phyloP scores from a whole-genome alignment of 345 rosid genomes.

The Pistacia atlantica region DNA sequence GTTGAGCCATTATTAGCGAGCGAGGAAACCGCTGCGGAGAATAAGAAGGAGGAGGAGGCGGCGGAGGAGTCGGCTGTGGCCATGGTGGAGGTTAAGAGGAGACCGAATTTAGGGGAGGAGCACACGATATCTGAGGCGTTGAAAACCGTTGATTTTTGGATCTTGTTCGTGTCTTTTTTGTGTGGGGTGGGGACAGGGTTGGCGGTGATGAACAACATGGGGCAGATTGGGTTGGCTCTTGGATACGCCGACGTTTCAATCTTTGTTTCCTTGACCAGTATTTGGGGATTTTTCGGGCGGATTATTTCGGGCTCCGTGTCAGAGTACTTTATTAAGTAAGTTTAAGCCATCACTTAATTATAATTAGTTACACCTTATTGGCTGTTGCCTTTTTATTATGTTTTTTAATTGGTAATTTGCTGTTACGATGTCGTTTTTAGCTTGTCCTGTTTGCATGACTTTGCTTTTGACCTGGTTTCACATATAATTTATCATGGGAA shows the following conservation, averaged over 20 bases:
- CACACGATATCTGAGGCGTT: constrained; percentile 76
- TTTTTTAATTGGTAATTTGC: too few relatives aligned
- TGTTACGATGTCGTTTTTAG: too few relatives aligned
- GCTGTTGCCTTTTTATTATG: too few relatives aligned
- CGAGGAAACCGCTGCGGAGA: constrained; percentile 16
- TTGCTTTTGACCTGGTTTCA: too few relatives aligned
- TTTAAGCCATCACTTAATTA: neutral
- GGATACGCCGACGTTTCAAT: constrained; percentile 87
- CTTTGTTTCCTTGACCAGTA: constrained; percentile 79
- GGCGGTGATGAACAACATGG: constrained; percentile 90
- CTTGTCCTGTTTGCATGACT: too few relatives aligned
- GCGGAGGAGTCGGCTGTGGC: neutral
- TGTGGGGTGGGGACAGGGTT: constrained; percentile 93
- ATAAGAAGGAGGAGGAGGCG: constrained; percentile 11
- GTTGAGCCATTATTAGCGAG: constrained; percentile 52
- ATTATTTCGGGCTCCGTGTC: constrained; percentile 82
- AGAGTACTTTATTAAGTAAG: constrained; percentile 78
- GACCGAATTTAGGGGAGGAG: constrained; percentile 78
- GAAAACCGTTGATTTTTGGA: constrained; percentile 79
- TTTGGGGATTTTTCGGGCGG: constrained; percentile 95
- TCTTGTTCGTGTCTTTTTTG: constrained; percentile 72
- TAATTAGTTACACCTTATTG: neutral
- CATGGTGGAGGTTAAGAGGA: constrained; percentile 30
- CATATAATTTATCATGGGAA: too few relatives aligned
- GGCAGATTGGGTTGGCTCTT: constrained; percentile 86